Conservation (phyloP, 176 grass and related monocot species). For the Stipa capillata region DNA sequence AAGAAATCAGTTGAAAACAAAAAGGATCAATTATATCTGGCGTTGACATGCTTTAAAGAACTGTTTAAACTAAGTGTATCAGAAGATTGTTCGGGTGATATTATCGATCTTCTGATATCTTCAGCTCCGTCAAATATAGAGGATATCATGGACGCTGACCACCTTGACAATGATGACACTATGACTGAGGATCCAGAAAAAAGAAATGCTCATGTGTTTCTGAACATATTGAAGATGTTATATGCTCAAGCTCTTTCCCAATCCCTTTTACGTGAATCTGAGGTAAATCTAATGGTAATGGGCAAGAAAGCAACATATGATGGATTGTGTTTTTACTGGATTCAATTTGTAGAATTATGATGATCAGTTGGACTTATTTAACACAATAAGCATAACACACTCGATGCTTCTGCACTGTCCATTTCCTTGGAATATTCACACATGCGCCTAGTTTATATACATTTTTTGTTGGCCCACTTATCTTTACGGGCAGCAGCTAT, state of each 20-base stretch:
- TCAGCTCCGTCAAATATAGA: slow-evolving; percentile 33
- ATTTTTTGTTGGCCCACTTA: not conserved
- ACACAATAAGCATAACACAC: slow-evolving; percentile 4
- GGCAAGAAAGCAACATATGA: not conserved
- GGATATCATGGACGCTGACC: slow-evolving; percentile 11
- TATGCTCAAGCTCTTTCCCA: slow-evolving; percentile 39
- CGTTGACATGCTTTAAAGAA: slow-evolving; percentile 59
- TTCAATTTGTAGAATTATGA: slow-evolving; percentile 4
- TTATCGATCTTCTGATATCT: slow-evolving; percentile 42
- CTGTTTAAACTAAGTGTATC: slow-evolving; percentile 51
- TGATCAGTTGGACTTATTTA: not conserved
- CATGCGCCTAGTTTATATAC: not conserved
- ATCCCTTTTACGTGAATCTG: slow-evolving; percentile 67
- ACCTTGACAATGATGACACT: slow-evolving; percentile 7
- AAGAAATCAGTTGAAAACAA: slow-evolving; percentile 52
- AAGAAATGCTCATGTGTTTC: slow-evolving; percentile 31
- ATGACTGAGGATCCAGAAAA: slow-evolving; percentile 6
- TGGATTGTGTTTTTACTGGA: slow-evolving; percentile 4
- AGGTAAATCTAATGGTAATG: slow-evolving; percentile 48
- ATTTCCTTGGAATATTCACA: slow-evolving; percentile 4
- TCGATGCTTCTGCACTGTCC: not conserved
- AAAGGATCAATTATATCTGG: slow-evolving; percentile 53
- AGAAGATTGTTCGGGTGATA: slow-evolving; percentile 28
- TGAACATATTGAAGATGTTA: slow-evolving; percentile 53
- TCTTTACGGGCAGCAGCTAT: not conserved